Conservation (phyloP, 106 monocot genomes). For the Cymbidium sinense region DNA sequence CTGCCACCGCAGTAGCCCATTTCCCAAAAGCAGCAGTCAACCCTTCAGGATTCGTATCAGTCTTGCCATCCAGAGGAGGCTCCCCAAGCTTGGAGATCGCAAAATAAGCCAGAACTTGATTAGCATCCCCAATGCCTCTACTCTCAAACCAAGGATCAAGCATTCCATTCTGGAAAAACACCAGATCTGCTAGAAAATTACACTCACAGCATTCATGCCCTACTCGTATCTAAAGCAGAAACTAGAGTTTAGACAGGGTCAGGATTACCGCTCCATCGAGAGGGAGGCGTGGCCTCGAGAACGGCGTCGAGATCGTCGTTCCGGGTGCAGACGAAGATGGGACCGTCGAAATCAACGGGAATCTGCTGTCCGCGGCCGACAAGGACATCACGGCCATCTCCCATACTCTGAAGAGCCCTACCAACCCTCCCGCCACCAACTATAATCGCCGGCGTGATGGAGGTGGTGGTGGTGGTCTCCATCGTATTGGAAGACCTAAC, state of each 20-base stretch:
- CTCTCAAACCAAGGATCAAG: constrained; percentile 94
- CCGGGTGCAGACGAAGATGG: constrained; percentile 88
- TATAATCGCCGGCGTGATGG: constrained; percentile 62
- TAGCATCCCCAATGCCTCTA: constrained; percentile 54
- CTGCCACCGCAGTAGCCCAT: constrained; percentile 78
- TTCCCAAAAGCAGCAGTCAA: constrained; percentile 85
- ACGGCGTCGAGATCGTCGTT: constrained; percentile 95
- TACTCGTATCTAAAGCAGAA: neutral
- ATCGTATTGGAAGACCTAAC: constrained; percentile 7
- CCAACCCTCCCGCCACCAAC: constrained; percentile 78
- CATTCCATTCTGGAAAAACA: constrained; percentile 99
- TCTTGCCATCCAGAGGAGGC: constrained; percentile 85
- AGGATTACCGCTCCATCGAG: constrained; percentile 65
- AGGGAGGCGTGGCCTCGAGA: constrained; percentile 54
- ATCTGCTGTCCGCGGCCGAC: constrained; percentile 60
- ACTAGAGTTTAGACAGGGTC: neutral
- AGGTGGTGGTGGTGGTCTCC: constrained; percentile 12
- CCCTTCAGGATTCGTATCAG: constrained; percentile 91
- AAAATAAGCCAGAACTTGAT: constrained; percentile 94
- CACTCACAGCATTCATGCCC: neutral
- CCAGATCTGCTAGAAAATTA: constrained; percentile 70
- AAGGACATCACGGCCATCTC: constrained; percentile 57
- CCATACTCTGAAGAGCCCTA: constrained; percentile 38
- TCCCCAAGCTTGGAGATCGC: constrained; percentile 92
- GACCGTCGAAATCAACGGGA: constrained; percentile 55